Evolutionary conservation across 106 monocot genomes (phyloP).

Genomic region (Phalaenopsis aphrodite): DNA sequence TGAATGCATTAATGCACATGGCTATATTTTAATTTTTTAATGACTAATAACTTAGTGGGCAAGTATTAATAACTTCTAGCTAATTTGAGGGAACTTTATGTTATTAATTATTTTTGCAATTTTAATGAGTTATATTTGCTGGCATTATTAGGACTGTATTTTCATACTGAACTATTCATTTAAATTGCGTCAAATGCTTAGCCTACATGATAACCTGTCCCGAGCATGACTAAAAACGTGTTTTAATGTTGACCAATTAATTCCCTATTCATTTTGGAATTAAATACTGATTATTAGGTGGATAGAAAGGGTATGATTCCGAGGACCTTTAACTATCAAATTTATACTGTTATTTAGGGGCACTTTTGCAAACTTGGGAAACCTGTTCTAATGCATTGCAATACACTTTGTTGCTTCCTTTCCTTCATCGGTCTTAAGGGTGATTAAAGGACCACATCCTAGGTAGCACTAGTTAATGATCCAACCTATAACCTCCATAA

Average conservation of each 20-base stretch:
- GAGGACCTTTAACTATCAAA: background rate
- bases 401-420: too few species aligned
- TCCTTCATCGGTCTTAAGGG: too few species aligned
- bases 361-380: background rate
- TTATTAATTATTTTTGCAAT: background rate
- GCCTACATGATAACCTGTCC: background rate
- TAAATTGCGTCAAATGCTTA: background rate
- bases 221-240: background rate
- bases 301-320: background rate
- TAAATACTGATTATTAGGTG: background rate
- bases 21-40: constrained; percentile 4
- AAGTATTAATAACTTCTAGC: background rate
- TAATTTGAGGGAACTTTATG: background rate
- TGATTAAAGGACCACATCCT: too few species aligned
- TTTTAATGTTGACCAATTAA: background rate
- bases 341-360: background rate
- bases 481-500: too few species aligned
- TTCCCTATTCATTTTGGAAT: background rate
- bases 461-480: too few species aligned
- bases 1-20: background rate
- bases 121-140: background rate
- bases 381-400: background rate
- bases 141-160: background rate
- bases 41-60: background rate
- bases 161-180: background rate